phyloP scores from a whole-genome alignment of 495 filamentous ascomycete genomes.

The Platismatia glauca region DNA sequence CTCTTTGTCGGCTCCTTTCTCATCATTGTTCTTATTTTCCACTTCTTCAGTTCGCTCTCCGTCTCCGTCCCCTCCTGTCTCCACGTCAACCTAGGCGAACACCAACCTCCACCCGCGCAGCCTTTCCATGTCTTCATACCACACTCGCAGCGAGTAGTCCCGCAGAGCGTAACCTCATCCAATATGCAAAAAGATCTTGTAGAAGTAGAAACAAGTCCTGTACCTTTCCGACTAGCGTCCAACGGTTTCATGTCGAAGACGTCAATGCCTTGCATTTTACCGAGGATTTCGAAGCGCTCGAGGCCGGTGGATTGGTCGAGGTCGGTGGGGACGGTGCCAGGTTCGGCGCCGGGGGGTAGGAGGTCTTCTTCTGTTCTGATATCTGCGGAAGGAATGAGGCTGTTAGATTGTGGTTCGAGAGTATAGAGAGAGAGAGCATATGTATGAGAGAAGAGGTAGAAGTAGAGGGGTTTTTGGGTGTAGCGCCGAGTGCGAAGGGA shows the following conservation, averaged over 20 bases:
- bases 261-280: slow-evolving; percentile 98
- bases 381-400: slow-evolving; percentile 45
- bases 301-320: slow-evolving; percentile 91
- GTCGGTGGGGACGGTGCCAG: slow-evolving; percentile 85
- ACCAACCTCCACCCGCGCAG: background rate
- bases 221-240: slow-evolving; percentile 80
- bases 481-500: background rate
- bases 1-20: background rate
- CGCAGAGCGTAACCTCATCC: background rate
- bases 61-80: background rate
- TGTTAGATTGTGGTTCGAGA: background rate
- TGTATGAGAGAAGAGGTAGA: slow-evolving; percentile 13
- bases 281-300: slow-evolving; percentile 95
- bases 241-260: slow-evolving; percentile 97
- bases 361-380: slow-evolving; percentile 76
- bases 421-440: background rate
- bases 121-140: background rate
- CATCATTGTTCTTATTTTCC: background rate
- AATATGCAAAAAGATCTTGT: background rate
- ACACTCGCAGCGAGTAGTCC: background rate
- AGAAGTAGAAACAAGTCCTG: background rate
- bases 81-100: background rate
- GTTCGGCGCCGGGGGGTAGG: slow-evolving; percentile 64
- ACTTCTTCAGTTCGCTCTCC: background rate
- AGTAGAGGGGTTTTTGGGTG: background rate